A percentile compares a stretch with the other conserved stretches of the same genome.
phyloP scores from a whole-genome alignment of 139 green algal genomes.

The Microglena sp. region DNA sequence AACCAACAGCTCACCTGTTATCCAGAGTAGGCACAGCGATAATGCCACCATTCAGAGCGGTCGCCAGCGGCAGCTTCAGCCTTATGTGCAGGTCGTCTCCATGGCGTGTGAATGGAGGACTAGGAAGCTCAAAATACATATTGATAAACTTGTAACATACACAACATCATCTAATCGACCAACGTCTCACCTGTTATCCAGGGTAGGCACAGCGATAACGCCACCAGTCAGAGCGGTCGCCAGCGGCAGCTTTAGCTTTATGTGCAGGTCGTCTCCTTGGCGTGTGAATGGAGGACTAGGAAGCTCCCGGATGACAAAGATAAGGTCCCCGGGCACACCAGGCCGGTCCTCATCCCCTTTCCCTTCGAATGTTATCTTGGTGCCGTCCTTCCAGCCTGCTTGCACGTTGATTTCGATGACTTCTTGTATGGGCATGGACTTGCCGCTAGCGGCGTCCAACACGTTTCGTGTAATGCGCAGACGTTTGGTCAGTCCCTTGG shows the following conservation, averaged over 20 bases:
- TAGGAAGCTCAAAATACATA: too few species aligned
- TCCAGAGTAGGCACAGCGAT: too few species aligned
- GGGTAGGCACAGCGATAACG: neutral
- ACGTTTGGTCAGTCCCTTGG: constrained; percentile 53
- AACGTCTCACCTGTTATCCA: constrained; percentile 6
- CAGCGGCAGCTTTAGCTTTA: constrained; percentile 4
- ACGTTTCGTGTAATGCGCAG: constrained; percentile 37
- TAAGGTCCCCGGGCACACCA: constrained; percentile 28
- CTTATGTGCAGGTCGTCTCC: too few species aligned
- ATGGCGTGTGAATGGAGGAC: too few species aligned
- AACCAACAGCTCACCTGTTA: too few species aligned
- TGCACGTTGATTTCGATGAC: constrained; percentile 49
- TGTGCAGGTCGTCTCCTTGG: constrained; percentile 20
- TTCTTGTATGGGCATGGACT: constrained; percentile 37
- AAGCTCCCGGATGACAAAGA: constrained; percentile 32
- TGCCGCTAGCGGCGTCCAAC: constrained; percentile 35
- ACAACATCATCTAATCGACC: too few species aligned
- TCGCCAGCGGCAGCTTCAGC: too few species aligned
- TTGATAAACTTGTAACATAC: too few species aligned
- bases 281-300: constrained; percentile 28
- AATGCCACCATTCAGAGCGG: too few species aligned
- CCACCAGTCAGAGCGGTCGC: constrained; percentile 3
- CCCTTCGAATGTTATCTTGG: constrained; percentile 27
- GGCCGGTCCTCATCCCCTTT: constrained; percentile 55
- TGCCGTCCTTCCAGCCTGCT: constrained; percentile 60